These are phyloP conservation scores for Plectosphaerella plurivora DNA, from an alignment of 2,329 filamentous ascomycete species.

Conservation along the genomic window DNA sequence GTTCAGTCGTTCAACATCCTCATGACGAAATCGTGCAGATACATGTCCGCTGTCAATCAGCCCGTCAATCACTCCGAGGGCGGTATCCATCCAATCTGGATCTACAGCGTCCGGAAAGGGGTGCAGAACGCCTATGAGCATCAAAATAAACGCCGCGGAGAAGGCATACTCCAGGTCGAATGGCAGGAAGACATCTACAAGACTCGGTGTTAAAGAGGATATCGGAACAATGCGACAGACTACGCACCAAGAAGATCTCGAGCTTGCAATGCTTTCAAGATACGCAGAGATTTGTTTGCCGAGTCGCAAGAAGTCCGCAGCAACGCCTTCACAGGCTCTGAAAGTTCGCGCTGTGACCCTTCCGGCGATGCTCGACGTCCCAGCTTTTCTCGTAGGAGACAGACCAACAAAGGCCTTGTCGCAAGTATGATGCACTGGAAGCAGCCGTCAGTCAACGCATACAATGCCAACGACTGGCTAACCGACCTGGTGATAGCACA, in stretches of 20 bases:
- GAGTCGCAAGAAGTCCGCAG: conserved; percentile 4
- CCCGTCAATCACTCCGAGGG: not conserved
- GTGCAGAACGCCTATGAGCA: not conserved
- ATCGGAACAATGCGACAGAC: not conserved
- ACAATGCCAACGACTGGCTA: too few species aligned
- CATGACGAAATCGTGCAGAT: conserved; percentile 1
- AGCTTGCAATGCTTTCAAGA: conserved; percentile 1
- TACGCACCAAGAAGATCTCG: conserved; percentile 1
- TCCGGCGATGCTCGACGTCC: not conserved
- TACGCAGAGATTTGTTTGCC: conserved; percentile 3
- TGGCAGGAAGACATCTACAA: not conserved
- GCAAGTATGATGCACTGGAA: conserved; percentile 3
- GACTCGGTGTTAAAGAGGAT: not conserved
- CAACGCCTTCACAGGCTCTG: conserved; percentile 3
- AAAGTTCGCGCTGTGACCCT: conserved; percentile 2
- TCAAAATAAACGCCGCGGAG: conserved; percentile 2
- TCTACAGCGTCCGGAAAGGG: not conserved
- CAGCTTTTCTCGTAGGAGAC: conserved; percentile 2
- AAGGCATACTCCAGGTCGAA: conserved; percentile 7
- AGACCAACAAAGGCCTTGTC: conserved; percentile 3
- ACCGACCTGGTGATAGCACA: conserved; percentile 7
- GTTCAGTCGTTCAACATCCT: conserved; percentile 4
- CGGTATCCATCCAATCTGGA: not conserved
- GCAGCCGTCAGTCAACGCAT: not conserved
- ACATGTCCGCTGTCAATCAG: conserved; percentile 2